Evolutionary conservation across 805 yeast species (phyloP), one percentile per base, ranked within the genome.

Genomic region (Candida morakotiae): DNA sequence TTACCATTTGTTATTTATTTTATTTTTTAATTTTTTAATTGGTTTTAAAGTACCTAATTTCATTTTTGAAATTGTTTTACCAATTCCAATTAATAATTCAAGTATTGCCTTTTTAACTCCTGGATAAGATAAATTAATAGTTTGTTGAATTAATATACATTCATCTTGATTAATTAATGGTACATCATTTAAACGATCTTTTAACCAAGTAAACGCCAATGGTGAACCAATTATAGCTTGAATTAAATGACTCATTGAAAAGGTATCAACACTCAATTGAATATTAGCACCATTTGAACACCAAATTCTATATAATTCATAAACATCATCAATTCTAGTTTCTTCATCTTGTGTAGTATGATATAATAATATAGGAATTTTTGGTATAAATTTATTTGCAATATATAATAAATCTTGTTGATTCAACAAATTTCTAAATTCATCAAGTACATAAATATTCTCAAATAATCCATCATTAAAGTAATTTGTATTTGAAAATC

Each of bases 201-300:
- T 23, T 4, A 52, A 37, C 58, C 56, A 53, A 3, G 43, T 36
- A n/a, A 46, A 38, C 10, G 51, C 56, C 8, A 54, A 53, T 1
- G 55, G 55, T 7, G 42, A 32, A n/a, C 55, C 55, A 19, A 41
- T 45, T 13, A 46, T 17, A 7, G 39, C 22, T 29, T 54, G 63
- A n/a, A 52, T 34, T 19, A 51, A 34, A 34, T 61, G 67, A 1
- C 59, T 63, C 17, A 56, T 45, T n/a, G 43, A 32, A 10, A 46
- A 34, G 15, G 54, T 49, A 14, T 41, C 49, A 3, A 58, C 53
- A 55, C 40, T 61, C 66, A 27, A 57, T 41, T 2, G 62, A 56
- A 23, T 23, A 4, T 40, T 36, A 3, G 53, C 49, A 3, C 60
- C 63, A 19, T 39, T 34, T 27, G 41, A 44, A 37, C 67, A 60